These are phyloP conservation scores for Pythium brachiatum DNA, from an alignment of 352 stramenopile species.

Conservation along the genomic window DNA sequence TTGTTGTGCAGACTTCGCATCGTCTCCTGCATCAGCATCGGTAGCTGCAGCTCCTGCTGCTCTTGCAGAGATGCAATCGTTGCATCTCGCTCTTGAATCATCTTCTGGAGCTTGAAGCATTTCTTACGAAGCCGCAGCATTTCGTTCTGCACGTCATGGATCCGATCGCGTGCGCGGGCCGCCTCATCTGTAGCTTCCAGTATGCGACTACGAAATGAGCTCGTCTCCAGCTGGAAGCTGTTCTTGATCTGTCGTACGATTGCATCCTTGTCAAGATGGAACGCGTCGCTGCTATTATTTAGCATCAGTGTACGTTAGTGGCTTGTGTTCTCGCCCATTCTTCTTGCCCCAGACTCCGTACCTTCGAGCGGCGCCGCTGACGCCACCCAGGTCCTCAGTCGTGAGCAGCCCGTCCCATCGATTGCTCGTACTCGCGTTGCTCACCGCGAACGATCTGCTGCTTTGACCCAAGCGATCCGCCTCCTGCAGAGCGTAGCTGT, in stretches of 20 bases:
- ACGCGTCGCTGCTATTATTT: background rate
- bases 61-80: constrained; percentile 50
- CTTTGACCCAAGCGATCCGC: constrained; percentile 1
- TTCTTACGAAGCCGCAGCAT: constrained; percentile 47
- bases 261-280: constrained; percentile 13
- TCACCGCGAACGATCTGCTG: constrained; percentile 1
- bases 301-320: background rate
- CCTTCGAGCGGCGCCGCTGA: background rate
- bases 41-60: constrained; percentile 48
- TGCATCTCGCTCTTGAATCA: constrained; percentile 54
- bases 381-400: constrained; percentile 4
- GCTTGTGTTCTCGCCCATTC: too few species aligned
- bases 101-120: constrained; percentile 56
- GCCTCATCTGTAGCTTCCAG: constrained; percentile 30
- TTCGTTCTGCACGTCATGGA: constrained; percentile 39
- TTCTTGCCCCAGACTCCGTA: background rate
- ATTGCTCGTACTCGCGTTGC: constrained; percentile 4
- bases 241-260: constrained; percentile 52
- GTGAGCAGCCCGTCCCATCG: constrained; percentile 17
- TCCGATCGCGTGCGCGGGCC: constrained; percentile 26
- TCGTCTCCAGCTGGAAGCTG: constrained; percentile 57
- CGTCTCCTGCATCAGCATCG: constrained; percentile 60
- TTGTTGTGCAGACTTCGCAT: constrained; percentile 50
- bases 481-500: constrained; percentile 1
- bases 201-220: constrained; percentile 42